Conservation (phyloP, 2,329 filamentous ascomycete species). For the Davidsoniella neocaledoniae region DNA sequence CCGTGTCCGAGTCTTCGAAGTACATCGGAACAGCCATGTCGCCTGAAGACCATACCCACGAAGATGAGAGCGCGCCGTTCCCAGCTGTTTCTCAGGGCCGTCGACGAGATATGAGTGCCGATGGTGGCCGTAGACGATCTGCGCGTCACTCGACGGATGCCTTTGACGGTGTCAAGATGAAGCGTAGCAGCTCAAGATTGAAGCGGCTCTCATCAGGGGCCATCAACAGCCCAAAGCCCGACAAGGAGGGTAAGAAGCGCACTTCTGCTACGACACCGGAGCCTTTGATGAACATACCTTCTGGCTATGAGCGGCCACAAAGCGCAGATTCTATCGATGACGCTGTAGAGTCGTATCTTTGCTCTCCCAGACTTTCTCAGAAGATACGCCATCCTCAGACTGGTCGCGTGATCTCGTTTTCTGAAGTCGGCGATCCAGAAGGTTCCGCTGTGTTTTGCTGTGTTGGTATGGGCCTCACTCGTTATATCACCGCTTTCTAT, state of each 20-base stretch:
- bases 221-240: not conserved
- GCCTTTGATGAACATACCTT: conserved; percentile 19
- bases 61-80: conserved; percentile 52
- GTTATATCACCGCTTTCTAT: conserved; percentile 93
- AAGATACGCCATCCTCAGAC: conserved; percentile 76
- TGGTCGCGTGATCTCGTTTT: conserved; percentile 81
- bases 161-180: conserved; percentile 27
- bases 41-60: conserved; percentile 20
- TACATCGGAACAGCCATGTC: not conserved
- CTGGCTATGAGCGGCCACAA: conserved; percentile 53
- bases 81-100: conserved; percentile 49
- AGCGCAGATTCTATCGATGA: conserved; percentile 80
- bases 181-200: conserved; percentile 40
- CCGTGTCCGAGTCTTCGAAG: not conserved
- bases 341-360: conserved; percentile 71
- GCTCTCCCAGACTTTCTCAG: conserved; percentile 69
- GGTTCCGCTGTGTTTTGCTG: conserved; percentile 91
- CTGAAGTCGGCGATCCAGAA: conserved; percentile 83
- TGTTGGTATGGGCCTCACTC: conserved; percentile 91
- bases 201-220: conserved; percentile 35
- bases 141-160: conserved; percentile 33
- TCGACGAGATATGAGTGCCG: conserved; percentile 32
- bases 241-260: conserved; percentile 21
- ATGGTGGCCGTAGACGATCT: conserved; percentile 27
- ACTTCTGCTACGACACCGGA: conserved; percentile 16